Conservation (phyloP, 1,139 yeast genomes). For the Kodamaea arcana region DNA sequence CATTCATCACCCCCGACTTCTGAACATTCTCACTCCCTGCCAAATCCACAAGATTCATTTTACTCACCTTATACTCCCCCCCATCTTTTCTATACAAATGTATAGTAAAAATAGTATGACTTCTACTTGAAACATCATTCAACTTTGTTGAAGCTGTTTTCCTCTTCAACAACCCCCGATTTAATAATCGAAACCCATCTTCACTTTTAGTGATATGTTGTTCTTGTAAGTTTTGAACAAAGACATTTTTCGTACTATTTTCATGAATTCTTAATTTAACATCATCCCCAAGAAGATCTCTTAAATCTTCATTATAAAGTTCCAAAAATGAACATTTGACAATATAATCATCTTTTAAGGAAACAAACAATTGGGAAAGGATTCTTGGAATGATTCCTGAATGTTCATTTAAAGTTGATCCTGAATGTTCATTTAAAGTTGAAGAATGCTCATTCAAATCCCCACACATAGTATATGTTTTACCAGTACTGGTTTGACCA, state of each 20-base stretch:
- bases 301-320: conserved; percentile 67
- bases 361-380: conserved; percentile 50
- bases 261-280: conserved; percentile 52
- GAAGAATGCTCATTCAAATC: not conserved
- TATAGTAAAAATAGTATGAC: conserved; percentile 70
- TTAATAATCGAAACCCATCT: conserved; percentile 52
- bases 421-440: not conserved
- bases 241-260: conserved; percentile 13
- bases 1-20: conserved; percentile 74
- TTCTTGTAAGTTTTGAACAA: conserved; percentile 56
- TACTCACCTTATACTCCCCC: conserved; percentile 45
- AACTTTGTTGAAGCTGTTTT: conserved; percentile 68
- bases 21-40: conserved; percentile 86
- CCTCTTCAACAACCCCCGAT: conserved; percentile 52
- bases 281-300: conserved; percentile 53
- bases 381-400: conserved; percentile 70
- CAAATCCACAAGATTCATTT: conserved; percentile 76
- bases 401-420: not conserved
- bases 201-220: conserved; percentile 48
- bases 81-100: conserved; percentile 44
- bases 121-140: conserved; percentile 66
- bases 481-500: conserved; percentile 90
- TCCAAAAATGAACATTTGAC: conserved; percentile 71
- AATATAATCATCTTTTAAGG: conserved; percentile 46
- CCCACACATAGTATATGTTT: conserved; percentile 89